phyloP scores from a whole-genome alignment of 768 basidiomycete species.

The Gloeopeniophorella convolvens region DNA sequence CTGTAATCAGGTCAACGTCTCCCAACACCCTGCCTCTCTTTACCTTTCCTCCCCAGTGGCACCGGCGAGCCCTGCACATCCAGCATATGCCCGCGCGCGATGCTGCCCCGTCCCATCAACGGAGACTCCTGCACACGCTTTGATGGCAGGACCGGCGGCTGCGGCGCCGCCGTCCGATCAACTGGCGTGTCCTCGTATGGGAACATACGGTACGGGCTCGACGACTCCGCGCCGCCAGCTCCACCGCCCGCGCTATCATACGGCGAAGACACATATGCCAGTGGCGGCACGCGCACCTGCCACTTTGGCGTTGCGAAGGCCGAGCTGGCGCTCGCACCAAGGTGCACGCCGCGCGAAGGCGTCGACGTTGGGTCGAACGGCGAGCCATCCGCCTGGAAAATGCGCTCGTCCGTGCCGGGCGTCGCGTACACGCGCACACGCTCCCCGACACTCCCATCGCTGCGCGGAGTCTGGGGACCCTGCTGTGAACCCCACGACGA shows the following conservation, averaged over 20 bases:
- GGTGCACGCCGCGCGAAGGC: slow-evolving; percentile 66
- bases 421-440: slow-evolving; percentile 27
- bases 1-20: slow-evolving; percentile 9
- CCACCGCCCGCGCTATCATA: not conserved
- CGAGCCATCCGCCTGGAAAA: slow-evolving; percentile 39
- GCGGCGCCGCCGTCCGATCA: slow-evolving; percentile 5
- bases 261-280: slow-evolving; percentile 2
- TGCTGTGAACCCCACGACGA: slow-evolving; percentile 41
- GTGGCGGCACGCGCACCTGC: slow-evolving; percentile 6
- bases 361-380: slow-evolving; percentile 77
- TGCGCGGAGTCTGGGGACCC: slow-evolving; percentile 44
- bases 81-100: not conserved
- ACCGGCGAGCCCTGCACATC: slow-evolving; percentile 1
- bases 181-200: slow-evolving; percentile 12
- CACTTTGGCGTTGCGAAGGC: slow-evolving; percentile 19
- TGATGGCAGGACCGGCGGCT: slow-evolving; percentile 4
- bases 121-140: slow-evolving; percentile 11
- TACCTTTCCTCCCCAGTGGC: slow-evolving; percentile 14
- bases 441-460: slow-evolving; percentile 41
- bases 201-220: slow-evolving; percentile 1
- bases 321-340: slow-evolving; percentile 9
- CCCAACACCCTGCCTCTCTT: slow-evolving; percentile 8
- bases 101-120: not conserved
- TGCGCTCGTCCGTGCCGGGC: slow-evolving; percentile 18
- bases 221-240: not conserved